Evolutionary conservation across 148 eudicot species (phyloP).

Genomic region (Camellia granthamiana): DNA sequence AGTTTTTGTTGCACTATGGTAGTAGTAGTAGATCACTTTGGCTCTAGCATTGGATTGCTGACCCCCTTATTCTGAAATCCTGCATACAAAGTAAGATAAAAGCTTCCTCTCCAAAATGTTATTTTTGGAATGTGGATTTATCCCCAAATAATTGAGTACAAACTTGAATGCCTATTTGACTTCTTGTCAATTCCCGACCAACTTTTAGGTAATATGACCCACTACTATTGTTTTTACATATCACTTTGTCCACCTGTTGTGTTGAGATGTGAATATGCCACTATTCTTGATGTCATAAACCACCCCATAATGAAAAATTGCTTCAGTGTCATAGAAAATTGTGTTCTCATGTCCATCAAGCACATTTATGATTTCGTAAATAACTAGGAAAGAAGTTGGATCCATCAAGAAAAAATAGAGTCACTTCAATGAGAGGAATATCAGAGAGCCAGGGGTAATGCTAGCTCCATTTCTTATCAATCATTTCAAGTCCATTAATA

Average conservation of each 20-base stretch:
- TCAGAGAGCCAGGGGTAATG: not conserved
- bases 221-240: not conserved
- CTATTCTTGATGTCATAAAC: not conserved
- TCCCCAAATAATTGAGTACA: not conserved
- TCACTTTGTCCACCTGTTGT: not conserved
- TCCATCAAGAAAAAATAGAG: too few species aligned
- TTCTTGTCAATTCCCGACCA: not conserved
- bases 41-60: too few species aligned
- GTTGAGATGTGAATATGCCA: not conserved
- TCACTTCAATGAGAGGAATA: not conserved
- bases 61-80: too few species aligned
- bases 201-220: not conserved
- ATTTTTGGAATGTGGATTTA: not conserved
- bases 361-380: too few species aligned
- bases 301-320: not conserved
- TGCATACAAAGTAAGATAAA: too few species aligned
- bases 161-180: not conserved
- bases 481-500: not conserved
- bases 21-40: not conserved
- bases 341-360: not conserved
- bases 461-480: not conserved
- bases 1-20: not conserved
- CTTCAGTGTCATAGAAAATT: not conserved
- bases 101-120: too few species aligned
- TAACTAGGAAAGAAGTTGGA: too few species aligned